Evolutionary conservation across 2,329 filamentous ascomycete species (phyloP), one percentile per base, ranked within the genome.

Genomic region (Talaromyces sp.): DNA sequence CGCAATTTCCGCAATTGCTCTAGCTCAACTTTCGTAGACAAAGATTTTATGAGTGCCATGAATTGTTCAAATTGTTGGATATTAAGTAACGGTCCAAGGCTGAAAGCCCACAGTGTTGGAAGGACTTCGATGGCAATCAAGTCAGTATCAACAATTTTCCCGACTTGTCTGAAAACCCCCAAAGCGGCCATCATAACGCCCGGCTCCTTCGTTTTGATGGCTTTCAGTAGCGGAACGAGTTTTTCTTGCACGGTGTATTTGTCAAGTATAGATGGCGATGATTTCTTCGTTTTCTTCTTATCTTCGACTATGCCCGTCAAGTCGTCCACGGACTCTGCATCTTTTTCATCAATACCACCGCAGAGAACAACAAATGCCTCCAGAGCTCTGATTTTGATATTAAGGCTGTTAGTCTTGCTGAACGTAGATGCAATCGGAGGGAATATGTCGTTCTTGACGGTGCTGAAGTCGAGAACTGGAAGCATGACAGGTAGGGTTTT

Each of bases 241-340:
- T 97, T 98, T 75, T 99, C 95, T 76, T 99, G 95, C 80, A 99
- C 94, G 0, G 95, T 98, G 74, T 95, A 98, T 76, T 98, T 98
- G 80, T 99, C 95, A 33, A 99, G 82, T 3, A 94, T 93, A 1
- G 88, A 92, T 0, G 90, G 90, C 0, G 86, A 90, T 3, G 85
- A 85, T 2, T 84, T 81, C 73, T 89, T 88, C 64, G 85, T 84
- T 65, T 86, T 84, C 75, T 69, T 85, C 77, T 48, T 79, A 72
- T 73, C 74, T 47, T 74, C 70, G 16, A 73, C 67, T 11, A 93
- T 82, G 0, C 92, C 93, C 69, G 92, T 89, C 2, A 97, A 83
- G 4, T 92, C 93, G 74, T 95, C 92, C 47, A 81, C 80, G 1
- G 79, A 76, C 1, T 78, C 79, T 37, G 79, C 75, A 22, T 74